Evolutionary conservation across 2,329 filamentous ascomycete species (phyloP), one percentile per base, ranked within the genome.

Genomic region (Hypoxylon sp.): DNA sequence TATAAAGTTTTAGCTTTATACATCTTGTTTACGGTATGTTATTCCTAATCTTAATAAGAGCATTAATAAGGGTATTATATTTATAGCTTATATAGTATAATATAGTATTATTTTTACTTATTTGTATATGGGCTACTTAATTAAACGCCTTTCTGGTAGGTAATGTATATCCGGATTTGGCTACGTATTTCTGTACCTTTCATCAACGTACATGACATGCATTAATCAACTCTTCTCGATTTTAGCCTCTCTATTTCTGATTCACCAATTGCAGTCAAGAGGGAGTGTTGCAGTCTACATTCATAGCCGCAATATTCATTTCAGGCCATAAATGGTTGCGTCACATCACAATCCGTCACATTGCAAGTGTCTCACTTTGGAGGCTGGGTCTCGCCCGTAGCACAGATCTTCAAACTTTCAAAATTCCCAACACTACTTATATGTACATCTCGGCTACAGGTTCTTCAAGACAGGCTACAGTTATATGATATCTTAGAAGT

Each of bases 321-420:
- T 61, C 27, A 51, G 23, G 30, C 54, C 48, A 60, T 50, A 23
- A 63, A 50, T 46, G 53, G 54, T 60, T 34, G 37, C 34, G 59
- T 68, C 51, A 48, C 66, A 63, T 69, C 54, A 63, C 59, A 61
- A 63, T 14, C 52, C 60, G 60, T 69, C 63, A 64, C 63, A 67
- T 66, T 61, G 37, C 12, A 52, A 50, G 37, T 58, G 65, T 61
- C 63, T 65, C 53, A 67, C 60, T 37, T 55, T 48, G 48, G 46
- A 32, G 60, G 55, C 56, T 56, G 52, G 54, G 47, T 63, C 57
- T 67, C 60, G 37, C 45, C 54, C 56, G 52, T 63, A 69, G 43
- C 54, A 61, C 60, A 58, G 51, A 58, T 64, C 37, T 55, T 53
- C 43, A 16, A 39, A 32, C 34, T 51, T 46, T 34, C 16, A 41